Base-by-base conservation (phyloP, 2,329 filamentous ascomycete genomes). In the Colletotrichum liriopes region DNA sequence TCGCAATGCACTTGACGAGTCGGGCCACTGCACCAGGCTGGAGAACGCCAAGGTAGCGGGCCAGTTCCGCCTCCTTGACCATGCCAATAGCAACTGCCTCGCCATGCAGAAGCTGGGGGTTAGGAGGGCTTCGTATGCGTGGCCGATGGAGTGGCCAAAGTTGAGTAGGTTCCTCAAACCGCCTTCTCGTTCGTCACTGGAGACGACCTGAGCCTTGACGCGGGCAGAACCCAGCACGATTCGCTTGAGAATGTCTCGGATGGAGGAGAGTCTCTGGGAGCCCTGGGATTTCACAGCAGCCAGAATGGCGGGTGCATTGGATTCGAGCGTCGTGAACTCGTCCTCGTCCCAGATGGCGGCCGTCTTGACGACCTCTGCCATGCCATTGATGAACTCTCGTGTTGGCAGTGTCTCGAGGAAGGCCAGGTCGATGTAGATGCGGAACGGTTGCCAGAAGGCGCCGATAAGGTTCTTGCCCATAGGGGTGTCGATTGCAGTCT, bases 301-400 rank as follows among this genome's bases (percentile, higher is more conserved):
- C 78, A 98, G 88, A 63, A 99, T 95, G 6, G 88, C 84, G 47
- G 92, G 85, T 1, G 95, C 95, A 77, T 96, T 94, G 76, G 93
- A 87, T 81, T 99, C 96, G 23, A 99, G 86, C 16, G 93, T 85
- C 54, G 92, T 89, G 80, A 99, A 99, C 79, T 98, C 96, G 12
- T 87, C 84, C 82, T 97, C 94, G 78, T 97, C 91, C 90, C 96
- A 98, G 77, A 99, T 98, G 65, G 96, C 96, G 3, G 96, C 96
- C 4, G 96, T 99, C 89, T 98, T 98, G 81, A 98, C 89, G 39
- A 99, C 96, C 85, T 99, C 96, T 35, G 96, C 96, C 96, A 99
- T 98, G 73, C 96, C 96, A 81, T 99, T 99, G 83, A 98, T 95
- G 79, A 99, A 96, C 83, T 99, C 96, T 76, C 96, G 89, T 75